Conservation (phyloP, 257 asterid genomes). For the Coffea eugenioides region DNA sequence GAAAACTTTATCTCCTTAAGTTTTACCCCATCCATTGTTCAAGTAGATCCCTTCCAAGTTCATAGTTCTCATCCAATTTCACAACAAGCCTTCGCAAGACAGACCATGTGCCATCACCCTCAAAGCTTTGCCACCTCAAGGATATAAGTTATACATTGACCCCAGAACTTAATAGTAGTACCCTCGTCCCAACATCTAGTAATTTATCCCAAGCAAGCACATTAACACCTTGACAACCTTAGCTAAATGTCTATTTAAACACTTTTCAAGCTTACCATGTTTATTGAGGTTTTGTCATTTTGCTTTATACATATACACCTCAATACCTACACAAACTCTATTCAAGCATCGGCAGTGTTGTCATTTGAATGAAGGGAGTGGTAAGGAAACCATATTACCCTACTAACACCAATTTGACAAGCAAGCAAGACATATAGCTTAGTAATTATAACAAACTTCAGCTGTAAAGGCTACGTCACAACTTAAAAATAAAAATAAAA, state of each 20-base stretch:
- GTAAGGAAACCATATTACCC: neutral
- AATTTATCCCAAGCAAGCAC: neutral
- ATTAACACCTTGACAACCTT: neutral
- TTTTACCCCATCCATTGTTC: neutral
- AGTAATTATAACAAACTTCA: neutral
- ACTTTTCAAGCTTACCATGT: neutral
- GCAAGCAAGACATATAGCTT: neutral
- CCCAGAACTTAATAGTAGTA: neutral
- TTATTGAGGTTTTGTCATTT: neutral
- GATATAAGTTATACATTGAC: too few relatives aligned
- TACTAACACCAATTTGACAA: neutral
- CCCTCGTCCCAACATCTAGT: neutral
- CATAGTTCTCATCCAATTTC: neutral
- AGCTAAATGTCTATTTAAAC: neutral
- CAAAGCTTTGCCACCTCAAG: neutral
- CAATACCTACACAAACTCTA: too few relatives aligned
- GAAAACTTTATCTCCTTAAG: neutral
- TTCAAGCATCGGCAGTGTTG: too few relatives aligned
- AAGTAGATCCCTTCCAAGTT: neutral
- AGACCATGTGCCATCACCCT: neutral
- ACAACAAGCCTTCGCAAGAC: neutral
- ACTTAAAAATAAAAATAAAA: neutral
- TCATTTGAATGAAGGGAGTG: neutral
- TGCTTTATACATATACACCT: neutral
- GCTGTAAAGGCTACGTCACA: neutral